Evolutionary conservation across 805 yeast genomes (phyloP), one percentile per base, ranked within the genome.

Genomic region (Myxozyma vanderwaltii): DNA sequence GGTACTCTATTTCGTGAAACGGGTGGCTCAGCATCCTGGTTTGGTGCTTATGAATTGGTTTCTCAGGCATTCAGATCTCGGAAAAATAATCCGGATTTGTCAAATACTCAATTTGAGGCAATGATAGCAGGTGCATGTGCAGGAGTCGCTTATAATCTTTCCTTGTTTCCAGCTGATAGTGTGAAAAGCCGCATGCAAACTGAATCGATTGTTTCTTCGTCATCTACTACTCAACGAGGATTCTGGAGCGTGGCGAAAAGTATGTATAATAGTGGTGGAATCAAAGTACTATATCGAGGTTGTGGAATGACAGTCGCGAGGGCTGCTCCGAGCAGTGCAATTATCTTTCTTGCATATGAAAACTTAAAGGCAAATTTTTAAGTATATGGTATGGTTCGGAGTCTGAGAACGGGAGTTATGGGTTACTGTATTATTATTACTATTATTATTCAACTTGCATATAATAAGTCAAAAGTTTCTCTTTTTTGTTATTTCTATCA

Each of bases 11-110:
- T 88, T 1, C 80, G 97, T 67, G 98, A 91, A 71, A 80, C 89
- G 39, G 86, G 91, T 29, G 97, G 97, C 6, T 88, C 96, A 1
- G 89, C 96, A 3, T 85, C 92, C 1, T 91, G 97, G 97, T 91
- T 91, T 75, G 92, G 96, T 0, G 82, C 94, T 17, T 91, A 91
- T 71, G 96, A 91, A 70, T 74, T 79, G 46, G 74, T 81, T 6
- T 71, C 76, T 21, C 67, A 67, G 1, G 64, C 68, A n/a, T 75
- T 82, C 8, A 40, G 55, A 41, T 17, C 41, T 1, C 26, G 49
- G 5, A 26, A 39, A 13, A 15, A 12, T 4, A 27, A 15, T 13
- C 13, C 23, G 17, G 44, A 17, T 19, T 13, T 13, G 15, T 27
- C 19, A 1, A 75, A 74, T 43, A 72, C 78, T 7, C 78, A 82